Evolutionary conservation across 495 filamentous ascomycete genomes (phyloP).

Genomic region (Usnea hakonensis): DNA sequence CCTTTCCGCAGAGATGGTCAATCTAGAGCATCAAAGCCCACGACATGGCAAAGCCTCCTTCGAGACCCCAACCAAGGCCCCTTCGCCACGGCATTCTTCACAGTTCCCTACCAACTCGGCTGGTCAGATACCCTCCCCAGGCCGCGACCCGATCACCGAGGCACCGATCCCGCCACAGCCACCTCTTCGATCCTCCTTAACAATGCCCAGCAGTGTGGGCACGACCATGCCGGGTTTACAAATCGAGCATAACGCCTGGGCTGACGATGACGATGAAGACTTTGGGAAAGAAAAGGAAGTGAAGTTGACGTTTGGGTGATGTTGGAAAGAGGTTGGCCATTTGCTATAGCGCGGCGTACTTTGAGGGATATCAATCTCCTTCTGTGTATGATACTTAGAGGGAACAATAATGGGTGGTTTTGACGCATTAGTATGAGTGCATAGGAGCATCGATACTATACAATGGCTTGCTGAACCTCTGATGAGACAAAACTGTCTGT

Average conservation of each 20-base stretch:
- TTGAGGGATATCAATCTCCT: not conserved
- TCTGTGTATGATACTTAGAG: not conserved
- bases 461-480: not conserved
- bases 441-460: too few relatives aligned
- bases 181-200: constrained; percentile 37
- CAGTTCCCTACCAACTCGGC: constrained; percentile 9
- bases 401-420: not conserved
- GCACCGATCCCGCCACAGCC: constrained; percentile 25
- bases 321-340: constrained; percentile 11
- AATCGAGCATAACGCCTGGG: constrained; percentile 72
- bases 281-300: constrained; percentile 45
- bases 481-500: not conserved
- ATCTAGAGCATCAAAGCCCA: not conserved
- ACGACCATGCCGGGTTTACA: constrained; percentile 11
- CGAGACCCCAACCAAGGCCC: constrained; percentile 10
- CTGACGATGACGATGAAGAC: constrained; percentile 57
- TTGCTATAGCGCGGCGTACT: constrained; percentile 16
- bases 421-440: not conserved
- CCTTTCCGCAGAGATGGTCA: constrained; percentile 19
- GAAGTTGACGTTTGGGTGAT: constrained; percentile 51
- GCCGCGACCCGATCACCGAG: not conserved
- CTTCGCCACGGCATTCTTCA: constrained; percentile 1
- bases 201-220: constrained; percentile 26
- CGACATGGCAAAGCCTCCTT: constrained; percentile 13
- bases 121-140: constrained; percentile 2